A percentile compares a stretch with the other conserved stretches of the same genome.
phyloP scores from a whole-genome alignment of 2,329 filamentous ascomycete species.

The Penicillium brevicompactum region DNA sequence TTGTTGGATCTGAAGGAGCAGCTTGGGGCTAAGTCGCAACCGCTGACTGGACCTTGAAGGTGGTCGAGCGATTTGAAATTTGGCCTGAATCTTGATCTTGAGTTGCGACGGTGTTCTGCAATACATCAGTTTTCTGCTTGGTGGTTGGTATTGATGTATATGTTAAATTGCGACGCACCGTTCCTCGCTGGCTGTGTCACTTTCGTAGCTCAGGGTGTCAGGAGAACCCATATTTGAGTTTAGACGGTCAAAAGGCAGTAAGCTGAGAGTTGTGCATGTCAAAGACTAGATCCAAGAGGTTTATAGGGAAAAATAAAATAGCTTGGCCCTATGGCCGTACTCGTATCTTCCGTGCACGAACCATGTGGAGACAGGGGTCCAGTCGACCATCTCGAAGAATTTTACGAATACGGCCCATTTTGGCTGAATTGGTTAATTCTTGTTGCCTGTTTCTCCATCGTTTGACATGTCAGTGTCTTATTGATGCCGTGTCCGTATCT shows the following conservation, averaged over 20 bases:
- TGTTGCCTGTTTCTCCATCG: not conserved
- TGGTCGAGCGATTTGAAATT: slow-evolving; percentile 34
- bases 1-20: slow-evolving; percentile 39
- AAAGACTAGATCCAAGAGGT: not conserved
- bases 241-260: not conserved
- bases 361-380: slow-evolving; percentile 10
- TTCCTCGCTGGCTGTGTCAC: slow-evolving; percentile 24
- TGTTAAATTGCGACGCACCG: slow-evolving; percentile 14
- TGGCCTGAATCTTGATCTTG: slow-evolving; percentile 24
- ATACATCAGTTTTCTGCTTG: not conserved
- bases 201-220: slow-evolving; percentile 18
- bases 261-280: not conserved
- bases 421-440: not conserved
- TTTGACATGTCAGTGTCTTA: not conserved
- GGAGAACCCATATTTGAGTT: slow-evolving; percentile 11
- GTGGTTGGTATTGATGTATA: not conserved
- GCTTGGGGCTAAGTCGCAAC: slow-evolving; percentile 30
- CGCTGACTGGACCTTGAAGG: slow-evolving; percentile 30
- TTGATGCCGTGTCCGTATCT: not conserved
- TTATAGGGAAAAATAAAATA: not conserved
- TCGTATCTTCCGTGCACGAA: slow-evolving; percentile 19
- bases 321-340: slow-evolving; percentile 13
- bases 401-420: slow-evolving; percentile 1
- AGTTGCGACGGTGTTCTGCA: slow-evolving; percentile 11
- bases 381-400: not conserved